Evolutionary conservation across 1,284 basidiomycete genomes (phyloP), one percentile per base, ranked within the genome.

Genomic region (Cutaneotrichosporon mucoides): DNA sequence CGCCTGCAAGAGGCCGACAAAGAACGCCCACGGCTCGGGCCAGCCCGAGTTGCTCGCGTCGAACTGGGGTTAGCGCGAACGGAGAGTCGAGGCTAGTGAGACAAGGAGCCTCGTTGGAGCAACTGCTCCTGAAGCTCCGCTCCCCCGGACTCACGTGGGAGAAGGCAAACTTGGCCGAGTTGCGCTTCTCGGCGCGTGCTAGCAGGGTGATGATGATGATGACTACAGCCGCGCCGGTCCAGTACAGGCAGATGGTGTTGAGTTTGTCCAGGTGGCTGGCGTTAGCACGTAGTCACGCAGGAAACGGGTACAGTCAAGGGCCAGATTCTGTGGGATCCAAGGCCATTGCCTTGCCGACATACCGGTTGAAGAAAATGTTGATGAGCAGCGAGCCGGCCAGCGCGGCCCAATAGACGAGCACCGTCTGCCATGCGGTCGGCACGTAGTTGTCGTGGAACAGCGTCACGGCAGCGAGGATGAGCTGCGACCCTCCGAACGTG

Each of bases 401-500:
- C n/a, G 76, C 69, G 0, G 70, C 78, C 79, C 79, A 81, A 65
- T 79, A 81, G 10, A 73, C 73, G 16, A 81, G 64, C 34, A 79
- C 68, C 0, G 76, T 78, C 61, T 79, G 78, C 78, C 78, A 79
- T 1, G 74, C 65, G 2, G 76, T 78, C 1, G 76, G 76, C 2
- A 76, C 76, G 55, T 76, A 79, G 52, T 73, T 70, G 10, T 75
- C 73, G 57, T 76, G 70, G 69, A 65, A 81, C 16, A 80, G 70
- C 41, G 78, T 79, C 37, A 80, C 76, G 11, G 77, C 79, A 6
- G 79, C 79, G 45, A 81, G 71, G 55, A 81, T 79, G 10, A 81
- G 71, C 62, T 81, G 80, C n/a, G 77, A 72, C 7, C 79, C 79
- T 3, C 80, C 80, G 60, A 81, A 81, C 48, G 77, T 79, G 72